A percentile compares a stretch with the other conserved stretches of the same genome.
Evolutionary conservation across 306 rosid genomes (phyloP).

Genomic region (Geum urbanum): DNA sequence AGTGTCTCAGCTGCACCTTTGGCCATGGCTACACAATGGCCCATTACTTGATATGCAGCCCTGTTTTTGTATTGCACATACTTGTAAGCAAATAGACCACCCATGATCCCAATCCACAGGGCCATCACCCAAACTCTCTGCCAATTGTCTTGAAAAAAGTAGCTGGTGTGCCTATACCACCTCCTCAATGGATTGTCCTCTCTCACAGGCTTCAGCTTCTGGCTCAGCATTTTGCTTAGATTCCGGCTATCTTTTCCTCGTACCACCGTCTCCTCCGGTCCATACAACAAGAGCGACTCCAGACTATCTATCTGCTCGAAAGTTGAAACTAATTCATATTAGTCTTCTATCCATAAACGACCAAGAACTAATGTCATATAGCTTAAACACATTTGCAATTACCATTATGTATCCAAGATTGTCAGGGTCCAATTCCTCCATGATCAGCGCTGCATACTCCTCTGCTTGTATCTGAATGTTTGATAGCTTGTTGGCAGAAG

Average conservation of each 20-base stretch:
- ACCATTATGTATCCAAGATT: slow-evolving; percentile 60
- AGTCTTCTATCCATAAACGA: background rate
- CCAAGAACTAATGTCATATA: background rate
- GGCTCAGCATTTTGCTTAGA: slow-evolving; percentile 55
- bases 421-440: slow-evolving; percentile 72
- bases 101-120: slow-evolving; percentile 44
- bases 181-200: slow-evolving; percentile 35
- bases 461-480: slow-evolving; percentile 59
- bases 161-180: slow-evolving; percentile 28
- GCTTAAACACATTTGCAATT: background rate
- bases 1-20: slow-evolving; percentile 73
- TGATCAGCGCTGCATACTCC: slow-evolving; percentile 69
- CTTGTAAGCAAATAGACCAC: slow-evolving; percentile 47
- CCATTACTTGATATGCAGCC: slow-evolving; percentile 43
- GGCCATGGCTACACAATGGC: slow-evolving; percentile 50
- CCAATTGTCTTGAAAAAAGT: slow-evolving; percentile 64
- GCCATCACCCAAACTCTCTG: slow-evolving; percentile 49
- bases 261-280: slow-evolving; percentile 34
- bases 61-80: slow-evolving; percentile 40
- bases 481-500: slow-evolving; percentile 59
- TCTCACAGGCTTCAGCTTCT: slow-evolving; percentile 38
- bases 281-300: slow-evolving; percentile 52
- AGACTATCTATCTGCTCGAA: slow-evolving; percentile 44
- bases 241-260: slow-evolving; percentile 45
- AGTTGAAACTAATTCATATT: background rate